Percentiles rank a stretch among this genome's conserved stretches.
These are phyloP conservation scores for Boehmeria nivea DNA, from an alignment of 306 rosid species.

Conservation along the genomic window DNA sequence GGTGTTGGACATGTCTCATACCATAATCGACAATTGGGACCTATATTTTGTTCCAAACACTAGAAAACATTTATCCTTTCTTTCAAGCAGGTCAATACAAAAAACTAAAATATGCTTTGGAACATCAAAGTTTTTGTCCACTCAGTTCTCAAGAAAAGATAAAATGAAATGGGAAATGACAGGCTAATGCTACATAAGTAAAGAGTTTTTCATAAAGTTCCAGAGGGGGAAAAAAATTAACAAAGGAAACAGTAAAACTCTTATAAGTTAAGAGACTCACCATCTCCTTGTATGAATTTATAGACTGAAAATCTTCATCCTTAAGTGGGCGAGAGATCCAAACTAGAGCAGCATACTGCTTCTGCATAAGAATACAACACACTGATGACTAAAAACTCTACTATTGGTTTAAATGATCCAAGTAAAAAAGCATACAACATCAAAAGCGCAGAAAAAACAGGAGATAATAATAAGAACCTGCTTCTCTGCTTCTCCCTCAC, in stretches of 20 bases:
- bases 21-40: too few relatives aligned
- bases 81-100: too few relatives aligned
- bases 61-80: too few relatives aligned
- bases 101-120: too few relatives aligned
- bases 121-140: neutral
- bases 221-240: too few relatives aligned
- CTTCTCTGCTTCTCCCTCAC: constrained; percentile 93
- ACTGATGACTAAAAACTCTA: constrained; percentile 7
- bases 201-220: too few relatives aligned
- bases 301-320: constrained; percentile 50
- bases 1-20: too few relatives aligned
- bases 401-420: neutral
- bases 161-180: too few relatives aligned
- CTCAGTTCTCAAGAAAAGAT: too few relatives aligned
- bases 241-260: too few relatives aligned
- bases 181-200: too few relatives aligned
- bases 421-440: neutral
- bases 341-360: constrained; percentile 83
- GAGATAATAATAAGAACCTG: constrained; percentile 49
- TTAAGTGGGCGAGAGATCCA: constrained; percentile 79
- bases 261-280: constrained; percentile 30
- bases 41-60: too few relatives aligned
- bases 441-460: neutral
- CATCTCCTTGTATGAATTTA: constrained; percentile 53
- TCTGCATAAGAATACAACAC: constrained; percentile 40